These are phyloP conservation scores for Phenoliferia sp. DNA, from an alignment of 1,284 basidiomycete species.

Conservation along the genomic window DNA sequence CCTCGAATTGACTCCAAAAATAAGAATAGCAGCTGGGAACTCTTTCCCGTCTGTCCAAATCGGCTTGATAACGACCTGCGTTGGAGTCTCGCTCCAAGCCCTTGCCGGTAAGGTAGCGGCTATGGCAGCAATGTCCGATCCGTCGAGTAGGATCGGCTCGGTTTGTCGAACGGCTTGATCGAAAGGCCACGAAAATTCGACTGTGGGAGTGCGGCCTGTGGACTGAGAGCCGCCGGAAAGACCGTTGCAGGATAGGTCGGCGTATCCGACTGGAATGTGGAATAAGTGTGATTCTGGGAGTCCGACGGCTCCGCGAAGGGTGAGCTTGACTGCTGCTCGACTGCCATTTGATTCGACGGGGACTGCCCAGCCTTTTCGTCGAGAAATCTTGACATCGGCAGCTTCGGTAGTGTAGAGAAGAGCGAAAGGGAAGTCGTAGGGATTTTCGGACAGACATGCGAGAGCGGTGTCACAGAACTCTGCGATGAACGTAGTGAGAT, in stretches of 20 bases:
- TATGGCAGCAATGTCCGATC: conserved; percentile 5
- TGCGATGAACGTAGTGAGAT: conserved; percentile 1
- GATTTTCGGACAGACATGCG: conserved; percentile 20
- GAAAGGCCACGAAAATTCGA: conserved; percentile 26
- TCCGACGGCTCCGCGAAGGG: conserved; percentile 11
- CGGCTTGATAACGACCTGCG: conserved; percentile 43
- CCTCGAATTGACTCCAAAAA: conserved; percentile 45
- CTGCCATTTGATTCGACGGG: not conserved
- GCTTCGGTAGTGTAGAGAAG: conserved; percentile 19
- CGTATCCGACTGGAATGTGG: conserved; percentile 13
- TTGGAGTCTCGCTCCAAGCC: conserved; percentile 43
- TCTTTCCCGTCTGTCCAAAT: conserved; percentile 41
- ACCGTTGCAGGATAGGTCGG: conserved; percentile 17
- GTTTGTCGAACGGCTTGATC: conserved; percentile 22
- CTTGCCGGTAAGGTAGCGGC: conserved; percentile 18
- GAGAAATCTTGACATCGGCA: not conserved
- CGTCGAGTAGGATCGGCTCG: conserved; percentile 27
- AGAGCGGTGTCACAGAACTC: conserved; percentile 23
- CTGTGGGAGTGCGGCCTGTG: conserved; percentile 2
- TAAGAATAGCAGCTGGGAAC: conserved; percentile 39
- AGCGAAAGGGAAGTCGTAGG: conserved; percentile 32
- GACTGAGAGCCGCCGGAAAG: conserved; percentile 20
- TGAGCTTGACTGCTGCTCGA: not conserved
- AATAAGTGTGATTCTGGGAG: conserved; percentile 24
- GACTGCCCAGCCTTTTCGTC: not conserved